Percentiles rank a stretch among this genome's conserved stretches.
Conservation (phyloP, 2,329 filamentous ascomycete genomes). For the Nigrospora osmanthi region DNA sequence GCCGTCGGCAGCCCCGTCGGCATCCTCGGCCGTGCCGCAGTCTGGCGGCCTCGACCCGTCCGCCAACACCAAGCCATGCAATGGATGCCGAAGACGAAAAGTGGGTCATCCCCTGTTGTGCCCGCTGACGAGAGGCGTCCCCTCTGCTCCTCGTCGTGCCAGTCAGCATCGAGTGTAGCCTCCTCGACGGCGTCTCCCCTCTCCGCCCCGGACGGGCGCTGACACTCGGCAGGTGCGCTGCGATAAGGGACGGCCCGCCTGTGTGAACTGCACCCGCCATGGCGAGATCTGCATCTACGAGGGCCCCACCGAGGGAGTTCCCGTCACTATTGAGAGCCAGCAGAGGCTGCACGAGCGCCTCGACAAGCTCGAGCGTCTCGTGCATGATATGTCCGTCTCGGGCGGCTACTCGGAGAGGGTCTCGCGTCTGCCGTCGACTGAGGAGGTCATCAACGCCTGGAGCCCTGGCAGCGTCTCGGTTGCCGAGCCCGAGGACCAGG, state of each 20-base stretch:
- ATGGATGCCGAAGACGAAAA: conserved; percentile 1
- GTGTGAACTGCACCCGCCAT: conserved; percentile 2
- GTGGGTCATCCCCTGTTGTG: neutral
- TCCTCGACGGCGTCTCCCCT: neutral
- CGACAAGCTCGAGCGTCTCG: neutral
- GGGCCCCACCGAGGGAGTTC: neutral
- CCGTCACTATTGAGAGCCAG: neutral
- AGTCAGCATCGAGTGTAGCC: neutral
- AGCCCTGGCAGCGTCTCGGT: neutral
- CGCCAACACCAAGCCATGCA: conserved; percentile 1
- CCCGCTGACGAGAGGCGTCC: conserved; percentile 2
- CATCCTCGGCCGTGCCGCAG: too few species aligned
- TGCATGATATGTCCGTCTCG: neutral
- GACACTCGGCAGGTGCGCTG: conserved; percentile 1
- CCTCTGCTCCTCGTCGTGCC: neutral
- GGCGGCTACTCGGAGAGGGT: neutral
- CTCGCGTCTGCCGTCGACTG: neutral
- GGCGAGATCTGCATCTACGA: conserved; percentile 2
- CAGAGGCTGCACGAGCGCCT: conserved; percentile 1
- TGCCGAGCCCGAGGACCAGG: conserved; percentile 1
- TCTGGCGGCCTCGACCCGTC: neutral
- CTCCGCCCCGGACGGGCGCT: neutral
- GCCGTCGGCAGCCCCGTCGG: too few species aligned
- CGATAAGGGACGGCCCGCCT: neutral
- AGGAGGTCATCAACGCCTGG: neutral